Base-by-base conservation (phyloP, 1,284 basidiomycete species). In the Pseudozyma flocculosa region DNA sequence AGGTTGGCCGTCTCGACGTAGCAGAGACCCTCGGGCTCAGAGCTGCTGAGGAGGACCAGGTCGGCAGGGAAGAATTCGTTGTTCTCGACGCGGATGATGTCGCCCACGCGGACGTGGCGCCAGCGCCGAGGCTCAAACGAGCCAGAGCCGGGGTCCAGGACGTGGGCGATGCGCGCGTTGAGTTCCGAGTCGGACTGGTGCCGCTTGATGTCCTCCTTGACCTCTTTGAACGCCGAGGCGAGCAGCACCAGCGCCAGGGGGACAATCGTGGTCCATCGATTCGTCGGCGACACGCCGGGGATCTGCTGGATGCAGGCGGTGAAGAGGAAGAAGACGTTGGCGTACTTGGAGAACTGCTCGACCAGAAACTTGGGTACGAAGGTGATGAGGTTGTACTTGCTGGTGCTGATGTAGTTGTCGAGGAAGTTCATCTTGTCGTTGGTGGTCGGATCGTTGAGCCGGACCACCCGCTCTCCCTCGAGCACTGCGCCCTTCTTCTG, bases 281-380 rank as follows among this genome's bases (percentile, higher is more conserved):
- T 94, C 3, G 94, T 98, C 10, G 95, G 95, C 2, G 94, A 98
- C 7, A 99, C 95, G 68, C 86, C 89, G 11, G 95, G 95, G 65
- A 98, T 93, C 81, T 99, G 95, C 79, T 98, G 94, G 50, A 98
- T 97, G 79, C 86, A 89, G 23, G 92, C 92, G 24, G 94, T 98
- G 82, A 98, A 98, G 57, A 99, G 83, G 85, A 99, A 98, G 83
- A 99, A 99, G 58, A 98, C 61, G 79, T 99, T 98, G 70, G 95
- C 95, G 76, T 96, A 97, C 84, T 95, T 94, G 61, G 89, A 92
- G 83, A 96, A 95, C 86, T 96, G 92, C 79, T 96, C 92, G 45
- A 62, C 48, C 54, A 98, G 79, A 81, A 98, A 99, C 79, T 96
- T 97, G 45, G 92, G 92, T 11, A 92, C 64, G 80, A 98, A 98